Conservation (phyloP, 306 rosid genomes). For the Dryas drummondii region DNA sequence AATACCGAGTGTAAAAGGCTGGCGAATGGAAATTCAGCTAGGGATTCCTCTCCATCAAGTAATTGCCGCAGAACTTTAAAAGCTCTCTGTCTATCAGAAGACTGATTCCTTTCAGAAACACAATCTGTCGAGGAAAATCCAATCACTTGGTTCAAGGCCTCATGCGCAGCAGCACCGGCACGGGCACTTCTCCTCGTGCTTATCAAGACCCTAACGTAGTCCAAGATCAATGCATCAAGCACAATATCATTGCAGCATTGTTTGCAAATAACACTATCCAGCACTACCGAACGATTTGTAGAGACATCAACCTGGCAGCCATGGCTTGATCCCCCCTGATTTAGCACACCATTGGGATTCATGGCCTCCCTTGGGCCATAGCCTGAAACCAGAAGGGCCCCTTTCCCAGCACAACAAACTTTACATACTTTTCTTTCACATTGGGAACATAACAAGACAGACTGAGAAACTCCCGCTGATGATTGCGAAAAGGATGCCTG, state of each 20-base stretch:
- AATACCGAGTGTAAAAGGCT: conserved; percentile 82
- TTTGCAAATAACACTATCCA: conserved; percentile 79
- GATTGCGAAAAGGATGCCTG: conserved; percentile 33
- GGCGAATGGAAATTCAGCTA: conserved; percentile 92
- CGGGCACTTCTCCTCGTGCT: conserved; percentile 73
- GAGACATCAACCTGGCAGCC: conserved; percentile 63
- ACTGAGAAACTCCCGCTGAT: conserved; percentile 45
- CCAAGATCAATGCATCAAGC: conserved; percentile 78
- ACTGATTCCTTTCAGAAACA: conserved; percentile 42
- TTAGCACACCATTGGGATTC: conserved; percentile 55
- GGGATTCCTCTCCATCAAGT: conserved; percentile 71
- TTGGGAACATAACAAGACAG: conserved; percentile 67
- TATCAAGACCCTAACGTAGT: conserved; percentile 77
- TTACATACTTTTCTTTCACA: conserved; percentile 88
- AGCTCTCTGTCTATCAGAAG: conserved; percentile 37
- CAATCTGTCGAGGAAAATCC: conserved; percentile 54
- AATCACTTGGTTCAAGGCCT: conserved; percentile 69
- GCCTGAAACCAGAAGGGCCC: conserved; percentile 74
- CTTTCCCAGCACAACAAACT: conserved; percentile 94
- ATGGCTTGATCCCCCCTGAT: conserved; percentile 58
- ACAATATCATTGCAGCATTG: conserved; percentile 71
- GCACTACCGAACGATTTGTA: conserved; percentile 54
- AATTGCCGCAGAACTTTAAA: conserved; percentile 40
- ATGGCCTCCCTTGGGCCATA: conserved; percentile 55
- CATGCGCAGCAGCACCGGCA: conserved; percentile 63